Percentiles rank a stretch among this genome's conserved stretches.
phyloP scores from a whole-genome alignment of 2,329 filamentous ascomycete genomes.

The Fusarium verticillioides region DNA sequence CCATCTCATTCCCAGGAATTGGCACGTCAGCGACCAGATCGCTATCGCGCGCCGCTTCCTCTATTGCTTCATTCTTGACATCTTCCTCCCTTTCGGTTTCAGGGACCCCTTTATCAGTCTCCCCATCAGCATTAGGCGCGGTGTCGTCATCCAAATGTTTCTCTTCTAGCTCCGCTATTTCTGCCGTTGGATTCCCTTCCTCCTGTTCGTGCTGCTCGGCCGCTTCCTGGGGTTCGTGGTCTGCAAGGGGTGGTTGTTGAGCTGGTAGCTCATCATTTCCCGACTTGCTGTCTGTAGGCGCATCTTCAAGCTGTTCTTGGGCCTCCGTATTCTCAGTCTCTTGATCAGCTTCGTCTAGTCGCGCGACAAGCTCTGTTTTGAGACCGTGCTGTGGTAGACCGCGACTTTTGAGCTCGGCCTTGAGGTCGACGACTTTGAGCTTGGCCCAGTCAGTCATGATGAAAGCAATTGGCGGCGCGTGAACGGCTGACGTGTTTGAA shows the following conservation, averaged over 20 bases:
- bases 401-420: conserved; percentile 77
- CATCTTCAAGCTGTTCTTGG: conserved; percentile 18
- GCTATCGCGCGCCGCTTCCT: conserved; percentile 3
- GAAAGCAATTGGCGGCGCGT: conserved; percentile 23
- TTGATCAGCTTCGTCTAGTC: conserved; percentile 56
- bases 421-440: conserved; percentile 80
- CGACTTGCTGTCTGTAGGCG: conserved; percentile 18
- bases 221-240: neutral
- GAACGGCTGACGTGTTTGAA: conserved; percentile 1
- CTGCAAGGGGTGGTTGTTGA: neutral
- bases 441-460: conserved; percentile 64
- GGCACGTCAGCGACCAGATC: conserved; percentile 6
- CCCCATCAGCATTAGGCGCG: neutral
- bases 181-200: conserved; percentile 5
- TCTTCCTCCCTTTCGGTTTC: conserved; percentile 9
- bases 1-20: conserved; percentile 9
- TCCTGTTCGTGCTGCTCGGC: conserved; percentile 11
- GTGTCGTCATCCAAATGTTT: neutral
- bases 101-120: conserved; percentile 1
- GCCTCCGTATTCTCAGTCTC: conserved; percentile 7
- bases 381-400: conserved; percentile 76
- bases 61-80: conserved; percentile 12
- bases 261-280: conserved; percentile 5
- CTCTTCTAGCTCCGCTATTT: neutral
- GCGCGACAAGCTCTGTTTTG: conserved; percentile 76